Evolutionary conservation across 495 filamentous ascomycete genomes (phyloP), one percentile per base, ranked within the genome.

Genomic region (Neurospora terricola): DNA sequence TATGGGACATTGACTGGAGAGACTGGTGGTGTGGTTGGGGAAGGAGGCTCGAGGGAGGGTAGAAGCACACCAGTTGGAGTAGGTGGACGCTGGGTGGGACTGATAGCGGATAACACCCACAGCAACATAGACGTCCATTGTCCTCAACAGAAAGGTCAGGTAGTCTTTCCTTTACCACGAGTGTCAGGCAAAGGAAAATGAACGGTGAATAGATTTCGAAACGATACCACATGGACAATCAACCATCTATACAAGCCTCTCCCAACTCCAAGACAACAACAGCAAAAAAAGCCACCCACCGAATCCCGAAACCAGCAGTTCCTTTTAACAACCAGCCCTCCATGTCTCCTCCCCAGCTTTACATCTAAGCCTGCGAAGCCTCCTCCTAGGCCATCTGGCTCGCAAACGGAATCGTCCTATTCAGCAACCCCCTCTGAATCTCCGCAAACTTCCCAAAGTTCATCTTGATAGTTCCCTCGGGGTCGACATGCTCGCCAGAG

Each of bases 401-500:
- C 27, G 54, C 54, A 66, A 66, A 66, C 54, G 54, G 54, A 66
- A 66, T 18, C 14, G 27, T 66, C 54, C 54, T 66, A 0, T 34
- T 66, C 43, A 77, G 75, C 38, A 84, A 42, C 21, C 80, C 73
- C 74, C 82, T 80, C 77, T 84, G 81, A 70, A 88, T 84, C 12
- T 75, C 76, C 34, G 86, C 82, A 72, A 91, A 82, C 38, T 82
- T 84, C 10, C 74, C 78, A 76, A 93, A 86, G 76, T 91, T 87
- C 75, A 91, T 83, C 79, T 85, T 84, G 48, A 81, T 84, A 72
- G 91, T 87, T 43, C 90, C 82, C 74, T 84, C 77, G 34, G 78
- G 72, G 37, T 78, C 80, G 18, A 99, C 94, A 77, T 94, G 88
- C 82, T 98, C 94, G 36, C 96, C 96, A 80, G 91, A 94, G 70